Percentiles rank a stretch among this genome's conserved stretches.
Evolutionary conservation across 129 eudicot genomes (phyloP).

Genomic region (Ambrosia artemisiifolia): DNA sequence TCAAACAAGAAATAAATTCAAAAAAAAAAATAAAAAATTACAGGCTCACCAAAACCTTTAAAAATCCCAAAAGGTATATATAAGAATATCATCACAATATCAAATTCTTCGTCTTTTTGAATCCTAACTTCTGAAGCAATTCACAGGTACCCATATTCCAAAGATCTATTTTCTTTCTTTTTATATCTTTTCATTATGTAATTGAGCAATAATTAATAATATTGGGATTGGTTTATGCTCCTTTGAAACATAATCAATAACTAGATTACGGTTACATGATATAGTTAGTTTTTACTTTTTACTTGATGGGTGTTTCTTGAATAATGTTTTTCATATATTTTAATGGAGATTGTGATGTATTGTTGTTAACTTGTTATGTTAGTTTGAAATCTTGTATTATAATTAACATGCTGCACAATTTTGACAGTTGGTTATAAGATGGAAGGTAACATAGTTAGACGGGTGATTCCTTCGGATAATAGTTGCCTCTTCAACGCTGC

Average conservation of each 20-base stretch:
- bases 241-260: neutral
- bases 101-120: neutral
- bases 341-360: slow-evolving; percentile 4
- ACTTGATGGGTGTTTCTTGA: neutral
- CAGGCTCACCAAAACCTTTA: neutral
- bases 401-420: neutral
- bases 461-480: slow-evolving; percentile 94
- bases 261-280: too few species aligned
- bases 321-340: neutral
- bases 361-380: neutral
- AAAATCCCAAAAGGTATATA: neutral
- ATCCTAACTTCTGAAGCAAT: neutral
- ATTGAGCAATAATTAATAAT: neutral
- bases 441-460: slow-evolving; percentile 81
- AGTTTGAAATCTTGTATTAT: neutral
- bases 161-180: slow-evolving; percentile 15
- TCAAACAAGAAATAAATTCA: too few species aligned
- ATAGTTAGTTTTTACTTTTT: neutral
- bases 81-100: neutral
- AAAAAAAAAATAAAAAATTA: too few species aligned
- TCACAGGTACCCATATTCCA: neutral
- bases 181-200: neutral
- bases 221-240: neutral
- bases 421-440: slow-evolving; percentile 37
- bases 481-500: slow-evolving; percentile 96